Evolutionary conservation across 257 asterid genomes (phyloP).

Genomic region (Solanum microdontum): DNA sequence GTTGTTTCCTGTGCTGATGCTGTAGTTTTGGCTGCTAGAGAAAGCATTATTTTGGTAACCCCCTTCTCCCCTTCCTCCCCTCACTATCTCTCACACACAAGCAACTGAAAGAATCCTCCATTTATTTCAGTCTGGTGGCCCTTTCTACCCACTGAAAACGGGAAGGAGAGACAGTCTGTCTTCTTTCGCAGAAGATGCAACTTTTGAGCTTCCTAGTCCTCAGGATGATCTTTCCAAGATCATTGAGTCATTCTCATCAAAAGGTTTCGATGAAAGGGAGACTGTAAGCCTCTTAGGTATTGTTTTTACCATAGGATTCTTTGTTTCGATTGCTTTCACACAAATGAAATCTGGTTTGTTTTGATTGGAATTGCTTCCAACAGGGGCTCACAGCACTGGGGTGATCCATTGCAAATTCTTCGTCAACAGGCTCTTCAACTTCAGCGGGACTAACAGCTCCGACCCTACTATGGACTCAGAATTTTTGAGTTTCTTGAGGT

Average conservation of each 20-base stretch:
- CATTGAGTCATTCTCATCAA: conserved; percentile 31
- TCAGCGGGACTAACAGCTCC: conserved; percentile 25
- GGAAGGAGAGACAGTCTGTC: conserved; percentile 52
- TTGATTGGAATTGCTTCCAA: not conserved
- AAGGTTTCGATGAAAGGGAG: conserved; percentile 56
- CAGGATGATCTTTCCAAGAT: conserved; percentile 23
- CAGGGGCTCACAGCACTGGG: conserved; percentile 84
- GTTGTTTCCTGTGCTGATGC: conserved; percentile 77
- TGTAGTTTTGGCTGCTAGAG: conserved; percentile 72
- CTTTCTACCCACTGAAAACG: conserved; percentile 63
- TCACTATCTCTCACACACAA: not conserved
- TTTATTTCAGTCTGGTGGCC: conserved; percentile 69
- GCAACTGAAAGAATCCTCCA: not conserved
- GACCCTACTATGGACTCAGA: conserved; percentile 53
- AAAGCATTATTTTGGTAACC: conserved; percentile 50
- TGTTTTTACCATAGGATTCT: not conserved
- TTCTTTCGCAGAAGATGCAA: conserved; percentile 27
- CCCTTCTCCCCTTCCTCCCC: not conserved
- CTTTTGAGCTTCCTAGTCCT: conserved; percentile 49
- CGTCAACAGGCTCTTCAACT: conserved; percentile 36
- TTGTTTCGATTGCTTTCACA: not conserved
- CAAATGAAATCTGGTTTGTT: not conserved
- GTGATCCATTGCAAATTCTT: conserved; percentile 59
- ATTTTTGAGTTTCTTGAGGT: conserved; percentile 35
- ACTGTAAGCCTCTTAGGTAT: conserved; percentile 60